These are phyloP conservation scores for Mycena haematopus DNA, from an alignment of 768 basidiomycete genomes.

Conservation along the genomic window DNA sequence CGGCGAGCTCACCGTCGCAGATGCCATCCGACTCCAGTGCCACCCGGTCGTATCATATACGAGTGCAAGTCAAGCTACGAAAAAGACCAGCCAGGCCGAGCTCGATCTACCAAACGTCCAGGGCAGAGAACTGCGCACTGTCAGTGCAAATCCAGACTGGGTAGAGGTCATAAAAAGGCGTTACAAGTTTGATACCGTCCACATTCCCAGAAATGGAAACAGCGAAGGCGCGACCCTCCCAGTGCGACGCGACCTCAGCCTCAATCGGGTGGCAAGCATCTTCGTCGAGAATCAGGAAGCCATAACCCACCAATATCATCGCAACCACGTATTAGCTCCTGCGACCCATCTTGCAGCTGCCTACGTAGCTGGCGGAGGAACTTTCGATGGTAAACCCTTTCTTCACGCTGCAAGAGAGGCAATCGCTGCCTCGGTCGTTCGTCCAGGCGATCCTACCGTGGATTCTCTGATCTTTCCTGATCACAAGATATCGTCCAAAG, in stretches of 20 bases:
- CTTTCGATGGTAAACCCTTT: not conserved
- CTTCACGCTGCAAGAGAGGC: not conserved
- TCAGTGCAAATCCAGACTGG: not conserved
- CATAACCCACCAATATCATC: conserved; percentile 5
- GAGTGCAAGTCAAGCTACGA: not conserved
- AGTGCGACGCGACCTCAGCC: not conserved
- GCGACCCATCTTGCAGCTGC: not conserved
- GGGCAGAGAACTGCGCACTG: not conserved
- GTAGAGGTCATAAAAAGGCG: conserved; percentile 5
- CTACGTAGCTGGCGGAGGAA: not conserved
- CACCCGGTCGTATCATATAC: not conserved
- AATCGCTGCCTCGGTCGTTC: not conserved
- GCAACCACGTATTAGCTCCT: not conserved
- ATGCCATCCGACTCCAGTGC: not conserved
- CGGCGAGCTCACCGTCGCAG: conserved; percentile 1
- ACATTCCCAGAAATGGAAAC: not conserved
- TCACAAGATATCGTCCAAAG: not conserved
- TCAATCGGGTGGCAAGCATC: not conserved
- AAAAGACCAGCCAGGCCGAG: conserved; percentile 2
- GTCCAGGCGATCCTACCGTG: not conserved
- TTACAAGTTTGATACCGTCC: conserved; percentile 3
- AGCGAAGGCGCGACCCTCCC: not conserved
- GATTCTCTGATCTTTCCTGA: conserved; percentile 8
- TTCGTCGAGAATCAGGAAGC: not conserved
- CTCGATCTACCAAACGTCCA: no score